These are phyloP conservation scores for Rhodotorula glutinis DNA, from an alignment of 1,284 basidiomycete species.

Conservation along the genomic window DNA sequence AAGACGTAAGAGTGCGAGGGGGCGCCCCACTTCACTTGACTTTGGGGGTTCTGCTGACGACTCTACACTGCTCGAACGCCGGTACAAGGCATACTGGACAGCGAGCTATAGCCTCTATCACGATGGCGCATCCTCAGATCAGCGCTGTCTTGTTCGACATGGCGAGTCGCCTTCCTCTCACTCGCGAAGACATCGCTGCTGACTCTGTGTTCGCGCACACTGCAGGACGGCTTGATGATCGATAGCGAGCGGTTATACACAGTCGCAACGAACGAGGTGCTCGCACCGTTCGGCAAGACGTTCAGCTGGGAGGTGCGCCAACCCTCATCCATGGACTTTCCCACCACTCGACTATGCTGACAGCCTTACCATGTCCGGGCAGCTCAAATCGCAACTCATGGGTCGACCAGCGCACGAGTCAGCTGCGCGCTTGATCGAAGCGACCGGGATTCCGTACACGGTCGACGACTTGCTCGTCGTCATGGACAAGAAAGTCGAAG, in stretches of 20 bases:
- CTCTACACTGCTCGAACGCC: no score
- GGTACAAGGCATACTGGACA: no score
- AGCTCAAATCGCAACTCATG: slow-evolving; percentile 34
- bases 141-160: slow-evolving; percentile 38
- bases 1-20: no score
- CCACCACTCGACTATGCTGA: neutral
- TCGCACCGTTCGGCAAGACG: slow-evolving; percentile 25
- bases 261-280: slow-evolving; percentile 26
- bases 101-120: no score
- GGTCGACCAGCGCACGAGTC: slow-evolving; percentile 26
- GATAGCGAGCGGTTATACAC: slow-evolving; percentile 33
- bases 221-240: slow-evolving; percentile 34
- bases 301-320: slow-evolving; percentile 28
- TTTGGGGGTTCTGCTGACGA: no score
- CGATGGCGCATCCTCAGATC: slow-evolving; percentile 25
- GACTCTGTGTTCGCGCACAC: no score
- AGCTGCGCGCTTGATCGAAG: slow-evolving; percentile 21
- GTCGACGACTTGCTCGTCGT: slow-evolving; percentile 17
- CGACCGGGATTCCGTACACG: slow-evolving; percentile 20
- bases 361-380: neutral
- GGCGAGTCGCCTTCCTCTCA: slow-evolving; percentile 2
- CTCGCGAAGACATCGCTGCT: neutral
- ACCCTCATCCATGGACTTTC: neutral
- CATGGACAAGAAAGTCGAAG: slow-evolving; percentile 15
- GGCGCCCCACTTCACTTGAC: no score